Base-by-base conservation (phyloP, 805 yeast genomes). In the Metschnikowia cerradonensis region DNA sequence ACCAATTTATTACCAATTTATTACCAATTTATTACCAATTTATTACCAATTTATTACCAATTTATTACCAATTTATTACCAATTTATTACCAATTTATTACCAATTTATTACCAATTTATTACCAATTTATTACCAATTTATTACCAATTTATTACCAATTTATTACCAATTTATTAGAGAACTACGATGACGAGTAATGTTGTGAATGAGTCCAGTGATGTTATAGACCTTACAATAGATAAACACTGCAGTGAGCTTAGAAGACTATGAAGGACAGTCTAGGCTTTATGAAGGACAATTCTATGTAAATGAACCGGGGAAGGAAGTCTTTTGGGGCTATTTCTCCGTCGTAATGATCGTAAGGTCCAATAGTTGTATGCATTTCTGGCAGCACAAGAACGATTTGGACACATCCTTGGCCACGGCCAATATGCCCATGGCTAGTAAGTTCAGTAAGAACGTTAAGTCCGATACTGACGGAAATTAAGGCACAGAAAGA, bases 101-200 rank as follows among this genome's bases (percentile, higher is more conserved):
- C 6, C 6, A 22, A 22, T 22, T 22, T 22, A 22, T 22, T 22
- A 22, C 6, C 6, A 22, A 22, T 22, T 22, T 22, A 22, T 22
- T 22, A 22, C 1, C 23, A 22, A 7, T 22, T 22, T 6, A 22
- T 22, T 6, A 22, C 8, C 23, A 22, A 22, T 6, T 6, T 22
- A 22, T 6, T 22, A 22, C 8, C 23, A 22, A 22, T 22, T 22
- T 4, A 20, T 17, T 17, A 17, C 17, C 17, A 17, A 17, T 17
- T 17, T 17, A 17, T 17, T 17, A 17, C 17, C 1, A 17, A 17
- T 17, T 17, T 17, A 17, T 17, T 17, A 17, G 78, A 73, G 57
- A 66, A 74, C 56, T 74, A 74, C 57, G 78, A 73, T 52, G 78
- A 73, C 47, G 76, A 73, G 48, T 66, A 58, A 55, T 33, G 41